Evolutionary conservation across 306 rosid genomes (phyloP).

Genomic region (Cucumis melo): DNA sequence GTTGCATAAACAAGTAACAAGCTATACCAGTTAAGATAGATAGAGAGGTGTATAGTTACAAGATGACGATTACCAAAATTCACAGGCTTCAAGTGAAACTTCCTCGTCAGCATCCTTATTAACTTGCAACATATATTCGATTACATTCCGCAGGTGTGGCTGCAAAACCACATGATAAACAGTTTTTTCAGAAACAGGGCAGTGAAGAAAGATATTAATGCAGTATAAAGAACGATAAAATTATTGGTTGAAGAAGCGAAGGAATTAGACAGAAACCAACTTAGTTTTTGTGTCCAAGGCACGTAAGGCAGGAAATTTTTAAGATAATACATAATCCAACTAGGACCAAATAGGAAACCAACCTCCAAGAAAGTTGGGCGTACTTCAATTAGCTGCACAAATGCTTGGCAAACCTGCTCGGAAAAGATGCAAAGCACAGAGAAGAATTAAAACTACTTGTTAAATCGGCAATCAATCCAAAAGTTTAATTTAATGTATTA

Average conservation of each 20-base stretch:
- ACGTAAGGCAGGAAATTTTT: background rate
- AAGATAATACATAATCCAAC: background rate
- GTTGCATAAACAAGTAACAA: background rate
- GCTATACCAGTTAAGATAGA: background rate
- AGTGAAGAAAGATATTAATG: background rate
- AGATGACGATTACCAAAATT: constrained; percentile 61
- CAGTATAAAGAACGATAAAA: background rate
- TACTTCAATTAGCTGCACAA: constrained; percentile 95
- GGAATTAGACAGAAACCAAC: background rate
- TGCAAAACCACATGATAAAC: constrained; percentile 22
- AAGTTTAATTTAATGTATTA: background rate
- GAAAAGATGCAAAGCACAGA: constrained; percentile 3
- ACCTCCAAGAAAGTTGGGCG: constrained; percentile 92
- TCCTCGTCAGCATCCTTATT: constrained; percentile 90
- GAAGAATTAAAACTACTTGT: background rate
- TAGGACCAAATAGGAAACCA: background rate
- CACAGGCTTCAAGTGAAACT: constrained; percentile 98
- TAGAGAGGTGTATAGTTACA: background rate
- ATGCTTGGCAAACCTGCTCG: constrained; percentile 87
- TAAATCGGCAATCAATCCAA: background rate
- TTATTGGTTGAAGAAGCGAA: too few relatives aligned
- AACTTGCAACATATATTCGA: constrained; percentile 95
- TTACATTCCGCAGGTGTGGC: constrained; percentile 77
- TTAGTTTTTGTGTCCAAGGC: background rate
- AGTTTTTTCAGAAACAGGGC: constrained; percentile 1